Conservation (phyloP, 176 grass and related monocot species). For the Hordeum marinum region DNA sequence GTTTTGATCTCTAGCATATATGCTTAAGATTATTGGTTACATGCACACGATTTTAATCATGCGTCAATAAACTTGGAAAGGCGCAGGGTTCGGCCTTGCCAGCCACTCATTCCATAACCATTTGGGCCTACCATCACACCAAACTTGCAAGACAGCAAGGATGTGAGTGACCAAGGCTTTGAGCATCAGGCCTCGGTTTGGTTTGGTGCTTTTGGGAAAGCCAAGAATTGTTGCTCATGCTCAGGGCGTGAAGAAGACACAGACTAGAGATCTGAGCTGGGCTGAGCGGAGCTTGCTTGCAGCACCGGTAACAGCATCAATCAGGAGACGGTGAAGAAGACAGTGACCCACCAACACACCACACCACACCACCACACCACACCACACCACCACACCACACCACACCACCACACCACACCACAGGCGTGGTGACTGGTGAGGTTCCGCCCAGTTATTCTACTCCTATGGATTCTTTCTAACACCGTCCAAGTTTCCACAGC, state of each 20-base stretch:
- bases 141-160: conserved; percentile 1
- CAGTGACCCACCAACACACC: conserved; percentile 20
- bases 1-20: neutral
- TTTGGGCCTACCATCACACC: neutral
- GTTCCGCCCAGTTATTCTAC: neutral
- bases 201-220: neutral
- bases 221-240: conserved; percentile 9
- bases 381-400: conserved; percentile 3
- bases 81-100: neutral
- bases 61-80: neutral
- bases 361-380: no score
- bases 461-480: neutral
- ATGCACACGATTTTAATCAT: neutral
- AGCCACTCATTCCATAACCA: neutral
- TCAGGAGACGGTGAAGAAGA: conserved; percentile 15
- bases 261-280: conserved; percentile 2
- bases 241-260: neutral
- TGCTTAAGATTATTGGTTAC: neutral
- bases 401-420: no score
- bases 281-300: conserved; percentile 32
- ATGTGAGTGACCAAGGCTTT: conserved; percentile 14
- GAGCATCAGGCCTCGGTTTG: neutral
- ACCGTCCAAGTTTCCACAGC: neutral
- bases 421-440: neutral
- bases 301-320: conserved; percentile 33